A percentile compares a stretch with the other conserved stretches of the same genome.
These are phyloP conservation scores for Exophiala alcalophila DNA, from an alignment of 2,329 filamentous ascomycete genomes.

Conservation along the genomic window DNA sequence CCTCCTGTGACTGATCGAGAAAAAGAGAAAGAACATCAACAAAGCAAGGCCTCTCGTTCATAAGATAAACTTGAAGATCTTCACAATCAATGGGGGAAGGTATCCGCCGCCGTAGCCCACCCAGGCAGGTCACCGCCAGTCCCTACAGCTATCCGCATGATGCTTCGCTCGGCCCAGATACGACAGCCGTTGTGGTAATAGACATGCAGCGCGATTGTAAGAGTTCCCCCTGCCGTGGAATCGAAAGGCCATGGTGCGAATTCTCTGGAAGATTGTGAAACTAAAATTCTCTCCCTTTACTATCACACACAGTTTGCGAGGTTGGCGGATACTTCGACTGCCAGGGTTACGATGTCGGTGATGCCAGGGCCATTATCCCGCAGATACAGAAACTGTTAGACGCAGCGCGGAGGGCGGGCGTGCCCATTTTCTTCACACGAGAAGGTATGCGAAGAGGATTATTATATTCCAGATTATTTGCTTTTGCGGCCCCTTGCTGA, in stretches of 20 bases:
- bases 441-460: slow-evolving; percentile 37
- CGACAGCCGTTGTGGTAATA: slow-evolving; percentile 46
- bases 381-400: slow-evolving; percentile 40
- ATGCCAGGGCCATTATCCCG: slow-evolving; percentile 41
- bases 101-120: neutral
- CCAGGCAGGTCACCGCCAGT: slow-evolving; percentile 4
- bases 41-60: too few species aligned
- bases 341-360: slow-evolving; percentile 45
- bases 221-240: neutral
- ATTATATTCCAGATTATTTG: neutral
- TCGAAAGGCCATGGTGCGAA: neutral
- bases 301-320: slow-evolving; percentile 41
- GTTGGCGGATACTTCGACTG: slow-evolving; percentile 46
- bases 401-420: slow-evolving; percentile 39
- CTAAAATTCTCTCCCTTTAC: too few species aligned
- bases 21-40: too few species aligned
- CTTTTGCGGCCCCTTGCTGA: neutral
- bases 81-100: slow-evolving; percentile 2
- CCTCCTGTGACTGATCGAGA: too few species aligned
- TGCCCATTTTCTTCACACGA: slow-evolving; percentile 46
- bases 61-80: too few species aligned
- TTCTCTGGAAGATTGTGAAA: neutral
- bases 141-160: slow-evolving; percentile 42
- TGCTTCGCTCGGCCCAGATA: slow-evolving; percentile 44
- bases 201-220: slow-evolving; percentile 51